A percentile compares a stretch with the other conserved stretches of the same genome.
These are phyloP conservation scores for Rhizopogon roseolus DNA, from an alignment of 768 basidiomycete species.

Conservation along the genomic window DNA sequence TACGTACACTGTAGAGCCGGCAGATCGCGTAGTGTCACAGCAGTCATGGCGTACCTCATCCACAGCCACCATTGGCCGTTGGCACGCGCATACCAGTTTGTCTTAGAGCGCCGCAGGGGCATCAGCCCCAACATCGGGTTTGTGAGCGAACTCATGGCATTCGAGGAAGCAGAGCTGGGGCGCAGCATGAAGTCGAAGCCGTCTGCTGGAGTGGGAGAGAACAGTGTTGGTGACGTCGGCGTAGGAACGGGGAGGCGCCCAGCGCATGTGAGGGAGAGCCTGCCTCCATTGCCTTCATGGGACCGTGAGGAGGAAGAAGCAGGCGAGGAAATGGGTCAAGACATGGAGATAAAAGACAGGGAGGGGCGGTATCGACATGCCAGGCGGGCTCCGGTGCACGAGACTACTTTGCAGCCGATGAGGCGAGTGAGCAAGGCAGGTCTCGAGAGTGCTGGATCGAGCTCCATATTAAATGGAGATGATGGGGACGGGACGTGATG, in stretches of 20 bases:
- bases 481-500: neutral
- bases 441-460: conserved; percentile 59
- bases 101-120: conserved; percentile 87
- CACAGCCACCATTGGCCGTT: conserved; percentile 97
- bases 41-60: conserved; percentile 96
- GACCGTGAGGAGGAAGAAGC: conserved; percentile 12
- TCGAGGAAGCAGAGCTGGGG: conserved; percentile 87
- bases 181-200: conserved; percentile 30
- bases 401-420: conserved; percentile 84
- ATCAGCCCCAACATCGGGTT: conserved; percentile 98
- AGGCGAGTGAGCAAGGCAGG: conserved; percentile 92
- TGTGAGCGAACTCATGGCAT: conserved; percentile 94
- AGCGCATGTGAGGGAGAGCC: conserved; percentile 69
- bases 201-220: neutral
- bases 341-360: conserved; percentile 86
- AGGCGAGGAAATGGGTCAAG: conserved; percentile 55
- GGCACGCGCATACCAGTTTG: conserved; percentile 86
- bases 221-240: conserved; percentile 15
- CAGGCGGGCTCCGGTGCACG: conserved; percentile 81
- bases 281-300: conserved; percentile 34
- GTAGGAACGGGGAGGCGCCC: conserved; percentile 37
- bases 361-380: conserved; percentile 85
- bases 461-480: neutral
- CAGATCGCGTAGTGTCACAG: conserved; percentile 92
- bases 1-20: conserved; percentile 98